A percentile compares a stretch with the other conserved stretches of the same genome.
Conservation (phyloP, 768 basidiomycete genomes). For the Sporobolomyces pararoseus region DNA sequence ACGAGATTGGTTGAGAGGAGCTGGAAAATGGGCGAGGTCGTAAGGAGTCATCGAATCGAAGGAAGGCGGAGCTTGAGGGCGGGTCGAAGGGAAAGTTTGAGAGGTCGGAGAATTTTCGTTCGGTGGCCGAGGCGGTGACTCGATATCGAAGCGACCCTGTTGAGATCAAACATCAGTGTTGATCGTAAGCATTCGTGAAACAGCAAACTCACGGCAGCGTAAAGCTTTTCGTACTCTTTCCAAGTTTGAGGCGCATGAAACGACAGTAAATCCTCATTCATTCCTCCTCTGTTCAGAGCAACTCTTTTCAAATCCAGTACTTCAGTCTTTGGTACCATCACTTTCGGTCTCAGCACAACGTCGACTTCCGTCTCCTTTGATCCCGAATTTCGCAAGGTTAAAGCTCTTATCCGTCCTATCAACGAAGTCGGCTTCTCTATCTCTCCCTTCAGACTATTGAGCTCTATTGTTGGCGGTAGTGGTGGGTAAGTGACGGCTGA, state of each 20-base stretch:
- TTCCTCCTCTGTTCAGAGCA: not conserved
- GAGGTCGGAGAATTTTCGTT: not conserved
- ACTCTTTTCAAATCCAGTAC: conserved; percentile 1
- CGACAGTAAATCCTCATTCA: not conserved
- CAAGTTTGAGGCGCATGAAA: conserved; percentile 3
- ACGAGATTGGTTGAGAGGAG: conserved; percentile 16
- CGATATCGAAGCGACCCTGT: conserved; percentile 24
- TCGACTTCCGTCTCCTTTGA: too few species aligned
- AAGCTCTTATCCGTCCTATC: not conserved
- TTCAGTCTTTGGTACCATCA: not conserved
- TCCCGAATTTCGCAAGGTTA: not conserved
- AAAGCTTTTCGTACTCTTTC: conserved; percentile 8
- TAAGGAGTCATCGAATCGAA: conserved; percentile 12
- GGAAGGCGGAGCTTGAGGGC: not conserved
- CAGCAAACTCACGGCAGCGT: conserved; percentile 12
- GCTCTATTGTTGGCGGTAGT: not conserved
- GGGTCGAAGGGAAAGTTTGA: not conserved
- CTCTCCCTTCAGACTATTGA: not conserved
- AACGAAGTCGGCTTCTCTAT: not conserved
- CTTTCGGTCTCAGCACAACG: not conserved
- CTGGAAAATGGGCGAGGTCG: conserved; percentile 25
- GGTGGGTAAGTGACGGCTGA: not conserved
- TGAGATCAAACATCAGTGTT: not conserved
- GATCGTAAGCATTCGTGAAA: not conserved
- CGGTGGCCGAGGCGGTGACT: not conserved